Conservation (phyloP, 2,329 filamentous ascomycete species). For the Aureobasidium namibiae region DNA sequence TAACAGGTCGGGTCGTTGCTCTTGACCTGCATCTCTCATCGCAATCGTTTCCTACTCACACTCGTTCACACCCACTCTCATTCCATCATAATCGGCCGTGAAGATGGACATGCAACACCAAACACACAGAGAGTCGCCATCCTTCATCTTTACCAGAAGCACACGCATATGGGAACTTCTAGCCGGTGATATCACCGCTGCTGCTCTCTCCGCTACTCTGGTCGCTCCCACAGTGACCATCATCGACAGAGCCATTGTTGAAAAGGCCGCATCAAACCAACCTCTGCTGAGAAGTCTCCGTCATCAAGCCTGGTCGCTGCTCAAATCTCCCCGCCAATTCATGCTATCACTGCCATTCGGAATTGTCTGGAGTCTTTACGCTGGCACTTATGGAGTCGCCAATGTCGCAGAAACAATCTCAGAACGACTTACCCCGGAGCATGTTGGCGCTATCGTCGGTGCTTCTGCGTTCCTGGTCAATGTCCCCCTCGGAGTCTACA, state of each 20-base stretch:
- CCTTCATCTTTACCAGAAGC: conserved; percentile 6
- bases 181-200: conserved; percentile 22
- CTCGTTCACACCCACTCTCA: neutral
- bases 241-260: conserved; percentile 24
- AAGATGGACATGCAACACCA: conserved; percentile 6
- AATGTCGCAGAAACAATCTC: conserved; percentile 20
- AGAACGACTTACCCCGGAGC: conserved; percentile 16
- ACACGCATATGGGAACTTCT: conserved; percentile 14
- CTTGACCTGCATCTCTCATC: neutral
- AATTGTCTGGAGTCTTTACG: conserved; percentile 24
- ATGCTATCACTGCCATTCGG: conserved; percentile 24
- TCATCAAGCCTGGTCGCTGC: conserved; percentile 19
- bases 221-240: conserved; percentile 22
- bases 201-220: conserved; percentile 21
- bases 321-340: conserved; percentile 21
- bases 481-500: conserved; percentile 23
- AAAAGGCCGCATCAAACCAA: conserved; percentile 20
- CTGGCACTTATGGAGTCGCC: conserved; percentile 23
- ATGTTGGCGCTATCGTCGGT: conserved; percentile 18
- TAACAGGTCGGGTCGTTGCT: neutral
- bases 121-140: conserved; percentile 3
- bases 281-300: conserved; percentile 17
- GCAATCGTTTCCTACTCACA: neutral
- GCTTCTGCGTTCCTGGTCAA: conserved; percentile 23
- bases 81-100: no score